A percentile compares a stretch with the other conserved stretches of the same genome.
Conservation (phyloP, 495 filamentous ascomycete genomes). For the Thermothielavioides terrestris region DNA sequence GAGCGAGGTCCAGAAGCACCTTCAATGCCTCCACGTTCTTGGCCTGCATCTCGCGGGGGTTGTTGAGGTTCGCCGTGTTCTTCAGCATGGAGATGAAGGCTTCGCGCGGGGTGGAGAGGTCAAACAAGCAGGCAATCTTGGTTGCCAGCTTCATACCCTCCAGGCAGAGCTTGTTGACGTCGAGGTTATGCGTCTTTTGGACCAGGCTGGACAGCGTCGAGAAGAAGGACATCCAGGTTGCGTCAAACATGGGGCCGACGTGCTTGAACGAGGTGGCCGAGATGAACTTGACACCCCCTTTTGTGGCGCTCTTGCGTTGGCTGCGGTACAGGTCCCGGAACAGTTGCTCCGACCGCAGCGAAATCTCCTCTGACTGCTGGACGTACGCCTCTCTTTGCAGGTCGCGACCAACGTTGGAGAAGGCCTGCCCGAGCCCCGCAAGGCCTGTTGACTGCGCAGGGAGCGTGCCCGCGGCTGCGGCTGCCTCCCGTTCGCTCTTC, state of each 20-base stretch:
- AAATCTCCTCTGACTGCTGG: conserved; percentile 89
- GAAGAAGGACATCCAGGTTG: conserved; percentile 98
- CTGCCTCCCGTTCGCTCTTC: conserved; percentile 79
- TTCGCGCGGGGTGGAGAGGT: conserved; percentile 78
- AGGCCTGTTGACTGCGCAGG: conserved; percentile 57
- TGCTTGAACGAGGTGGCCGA: conserved; percentile 88
- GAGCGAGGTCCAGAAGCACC: conserved; percentile 79
- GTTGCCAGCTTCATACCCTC: conserved; percentile 93
- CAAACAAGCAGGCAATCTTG: conserved; percentile 85
- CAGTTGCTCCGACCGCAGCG: conserved; percentile 56
- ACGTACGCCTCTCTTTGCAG: conserved; percentile 87
- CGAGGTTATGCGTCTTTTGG: conserved; percentile 83
- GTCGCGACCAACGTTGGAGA: conserved; percentile 85
- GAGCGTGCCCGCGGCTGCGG: conserved; percentile 59
- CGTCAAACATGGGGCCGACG: conserved; percentile 97
- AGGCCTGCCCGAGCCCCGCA: conserved; percentile 78
- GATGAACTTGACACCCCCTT: conserved; percentile 68
- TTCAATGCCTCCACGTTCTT: conserved; percentile 96
- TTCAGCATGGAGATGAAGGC: conserved; percentile 92
- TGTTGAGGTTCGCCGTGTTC: conserved; percentile 90
- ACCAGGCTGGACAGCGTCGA: conserved; percentile 84
- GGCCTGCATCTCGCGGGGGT: conserved; percentile 86
- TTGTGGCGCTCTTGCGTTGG: conserved; percentile 67
- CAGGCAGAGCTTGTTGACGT: conserved; percentile 83
- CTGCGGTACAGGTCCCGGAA: conserved; percentile 84